Base-by-base conservation (phyloP, 345 rosid species). In the Triadica sebifera region DNA sequence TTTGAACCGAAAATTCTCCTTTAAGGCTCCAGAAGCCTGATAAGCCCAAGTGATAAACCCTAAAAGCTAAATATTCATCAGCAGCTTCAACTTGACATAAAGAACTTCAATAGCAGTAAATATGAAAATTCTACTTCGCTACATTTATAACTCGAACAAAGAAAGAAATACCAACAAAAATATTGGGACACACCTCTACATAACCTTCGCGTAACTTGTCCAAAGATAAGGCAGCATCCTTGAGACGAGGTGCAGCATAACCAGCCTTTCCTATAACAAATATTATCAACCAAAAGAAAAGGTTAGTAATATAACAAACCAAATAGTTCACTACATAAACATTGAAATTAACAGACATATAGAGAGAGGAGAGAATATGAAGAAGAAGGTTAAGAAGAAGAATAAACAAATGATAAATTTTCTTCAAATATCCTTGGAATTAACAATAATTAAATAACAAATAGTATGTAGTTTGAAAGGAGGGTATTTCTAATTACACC, bases 201-300 rank as follows among this genome's bases (percentile, higher is more conserved):
- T 93, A 95, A 80, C 93, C 78, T 86, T 95, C 99, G 0, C 98
- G 97, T 73, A 95, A 76, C 82, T 85, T 93, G 78, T 91, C 98
- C 69, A 84, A 69, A 55, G 99, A 91, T 79, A 95, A 77, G 37
- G 86, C 86, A 76, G 99, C 99, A 87, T 93, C 99, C 91, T 93
- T 95, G 61, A 95, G 94, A 71, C 98, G 98, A 37, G 99, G 99
- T 56, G 99, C 98, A 59, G 99, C 98, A 93, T 97, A 91, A 72
- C 99, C 99, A 65, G 84, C 73, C 78, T 86, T 90, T 65, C 99
- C 98, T 95, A 80, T 58, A 77, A 72, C 61, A 72, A 10, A 69
- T 41, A 50, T 67, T 47, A 49, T 34, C 49, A 38, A 10, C 24
- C 57, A 43, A 41, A 59, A 46, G 46, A 63, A 22, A 38, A 12